These are phyloP conservation scores for Exophiala phaeomuriformis DNA, from an alignment of 2,329 filamentous ascomycete genomes.

Conservation along the genomic window DNA sequence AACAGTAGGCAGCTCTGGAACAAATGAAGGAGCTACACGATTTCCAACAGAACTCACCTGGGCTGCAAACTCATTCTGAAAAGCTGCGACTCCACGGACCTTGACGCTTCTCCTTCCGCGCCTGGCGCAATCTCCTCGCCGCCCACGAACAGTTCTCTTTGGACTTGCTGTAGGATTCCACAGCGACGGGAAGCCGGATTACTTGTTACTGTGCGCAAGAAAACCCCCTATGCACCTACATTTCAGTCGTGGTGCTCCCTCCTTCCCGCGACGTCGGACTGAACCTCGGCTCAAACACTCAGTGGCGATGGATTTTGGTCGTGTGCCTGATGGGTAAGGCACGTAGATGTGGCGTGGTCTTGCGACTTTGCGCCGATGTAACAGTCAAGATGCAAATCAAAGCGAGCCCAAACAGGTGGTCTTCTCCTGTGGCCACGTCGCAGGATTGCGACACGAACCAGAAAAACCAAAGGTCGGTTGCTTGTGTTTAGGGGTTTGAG, in stretches of 20 bases:
- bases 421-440: neutral
- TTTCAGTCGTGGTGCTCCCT: constrained; percentile 1
- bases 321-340: neutral
- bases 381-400: constrained; percentile 2
- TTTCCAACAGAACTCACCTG: constrained; percentile 19
- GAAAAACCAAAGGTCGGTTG: constrained; percentile 4
- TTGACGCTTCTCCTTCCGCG: neutral
- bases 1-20: too few relatives aligned
- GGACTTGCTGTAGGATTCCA: neutral
- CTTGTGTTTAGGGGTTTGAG: constrained; percentile 7
- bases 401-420: neutral
- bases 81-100: neutral
- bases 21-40: too few relatives aligned
- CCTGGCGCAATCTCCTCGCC: neutral
- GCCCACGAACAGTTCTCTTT: neutral
- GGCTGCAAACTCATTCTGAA: constrained; percentile 25
- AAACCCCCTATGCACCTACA: neutral
- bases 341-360: neutral
- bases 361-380: neutral
- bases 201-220: neutral
- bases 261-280: neutral
- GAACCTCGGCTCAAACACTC: neutral
- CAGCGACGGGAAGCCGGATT: neutral
- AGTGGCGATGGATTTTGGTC: neutral
- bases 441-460: neutral